Percentiles rank a stretch among this genome's conserved stretches.
Conservation (phyloP, 176 grass and related monocot species). For the Ampelocalamus luodianensis region DNA sequence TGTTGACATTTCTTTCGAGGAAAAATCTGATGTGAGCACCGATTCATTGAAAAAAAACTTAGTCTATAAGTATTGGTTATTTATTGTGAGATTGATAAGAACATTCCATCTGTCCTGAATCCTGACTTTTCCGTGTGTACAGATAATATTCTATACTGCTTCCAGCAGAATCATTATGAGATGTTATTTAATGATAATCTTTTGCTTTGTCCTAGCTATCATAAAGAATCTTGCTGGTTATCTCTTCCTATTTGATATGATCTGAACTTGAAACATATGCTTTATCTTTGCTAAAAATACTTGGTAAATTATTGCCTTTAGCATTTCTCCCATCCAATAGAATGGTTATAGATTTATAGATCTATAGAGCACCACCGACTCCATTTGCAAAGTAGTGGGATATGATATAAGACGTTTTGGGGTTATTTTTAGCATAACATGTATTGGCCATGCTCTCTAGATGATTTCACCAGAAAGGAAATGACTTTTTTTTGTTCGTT, state of each 20-base stretch:
- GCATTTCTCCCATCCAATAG: background rate
- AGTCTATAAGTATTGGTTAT: background rate
- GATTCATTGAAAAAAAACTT: background rate
- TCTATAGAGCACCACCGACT: constrained; percentile 5
- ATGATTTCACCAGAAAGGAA: background rate
- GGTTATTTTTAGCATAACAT: background rate
- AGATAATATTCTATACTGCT: background rate
- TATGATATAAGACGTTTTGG: background rate
- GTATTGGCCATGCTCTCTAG: background rate
- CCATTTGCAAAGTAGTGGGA: background rate
- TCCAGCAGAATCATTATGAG: background rate
- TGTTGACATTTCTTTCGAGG: constrained; percentile 75
- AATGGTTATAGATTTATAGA: background rate
- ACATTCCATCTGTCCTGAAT: background rate
- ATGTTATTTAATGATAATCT: constrained; percentile 14
- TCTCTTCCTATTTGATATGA: constrained; percentile 1
- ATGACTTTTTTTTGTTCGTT: background rate
- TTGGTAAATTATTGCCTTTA: background rate
- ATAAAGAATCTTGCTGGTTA: background rate
- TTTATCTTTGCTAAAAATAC: constrained; percentile 11
- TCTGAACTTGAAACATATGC: background rate
- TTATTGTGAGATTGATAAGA: constrained; percentile 17
- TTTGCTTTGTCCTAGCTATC: background rate
- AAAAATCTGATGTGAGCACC: constrained; percentile 74
- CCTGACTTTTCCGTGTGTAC: background rate